Evolutionary conservation across 1,139 yeast genomes (phyloP).

Genomic region (Sugiyamaella pinicola): DNA sequence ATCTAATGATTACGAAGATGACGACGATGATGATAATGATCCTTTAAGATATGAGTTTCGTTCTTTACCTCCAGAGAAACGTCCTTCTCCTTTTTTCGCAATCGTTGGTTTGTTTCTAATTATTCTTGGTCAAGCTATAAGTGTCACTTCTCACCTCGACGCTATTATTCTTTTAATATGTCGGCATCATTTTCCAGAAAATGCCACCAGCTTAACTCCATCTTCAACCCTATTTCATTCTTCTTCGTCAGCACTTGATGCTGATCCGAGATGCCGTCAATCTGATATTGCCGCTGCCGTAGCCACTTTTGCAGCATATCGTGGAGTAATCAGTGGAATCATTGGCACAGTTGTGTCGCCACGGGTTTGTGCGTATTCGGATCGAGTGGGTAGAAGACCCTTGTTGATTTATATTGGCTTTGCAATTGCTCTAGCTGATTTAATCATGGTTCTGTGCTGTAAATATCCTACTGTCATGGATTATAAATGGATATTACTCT

Average conservation of each 20-base stretch:
- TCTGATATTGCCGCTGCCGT: constrained; percentile 31
- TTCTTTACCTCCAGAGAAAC: constrained; percentile 17
- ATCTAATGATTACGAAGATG: constrained; percentile 9
- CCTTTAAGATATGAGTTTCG: constrained; percentile 20
- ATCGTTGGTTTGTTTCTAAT: constrained; percentile 11
- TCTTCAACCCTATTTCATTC: not conserved
- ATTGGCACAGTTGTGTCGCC: constrained; percentile 34
- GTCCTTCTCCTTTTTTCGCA: constrained; percentile 23
- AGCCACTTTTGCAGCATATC: constrained; percentile 32
- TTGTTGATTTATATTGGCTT: constrained; percentile 44
- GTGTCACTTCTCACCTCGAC: constrained; percentile 24
- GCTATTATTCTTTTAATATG: constrained; percentile 22
- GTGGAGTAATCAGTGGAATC: constrained; percentile 28
- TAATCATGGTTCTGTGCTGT: constrained; percentile 32
- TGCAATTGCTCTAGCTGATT: constrained; percentile 28
- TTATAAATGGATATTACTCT: constrained; percentile 44
- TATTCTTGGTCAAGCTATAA: constrained; percentile 19
- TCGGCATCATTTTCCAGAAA: constrained; percentile 24
- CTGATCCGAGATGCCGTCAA: constrained; percentile 34
- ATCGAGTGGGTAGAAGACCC: constrained; percentile 62
- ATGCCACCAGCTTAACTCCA: not conserved
- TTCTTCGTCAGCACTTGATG: not conserved
- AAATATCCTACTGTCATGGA: constrained; percentile 38
- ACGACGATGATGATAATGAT: constrained; percentile 7
- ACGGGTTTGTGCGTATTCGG: constrained; percentile 59